Conservation (phyloP, 2,329 filamentous ascomycete genomes). For the Colletotrichum sp. region DNA sequence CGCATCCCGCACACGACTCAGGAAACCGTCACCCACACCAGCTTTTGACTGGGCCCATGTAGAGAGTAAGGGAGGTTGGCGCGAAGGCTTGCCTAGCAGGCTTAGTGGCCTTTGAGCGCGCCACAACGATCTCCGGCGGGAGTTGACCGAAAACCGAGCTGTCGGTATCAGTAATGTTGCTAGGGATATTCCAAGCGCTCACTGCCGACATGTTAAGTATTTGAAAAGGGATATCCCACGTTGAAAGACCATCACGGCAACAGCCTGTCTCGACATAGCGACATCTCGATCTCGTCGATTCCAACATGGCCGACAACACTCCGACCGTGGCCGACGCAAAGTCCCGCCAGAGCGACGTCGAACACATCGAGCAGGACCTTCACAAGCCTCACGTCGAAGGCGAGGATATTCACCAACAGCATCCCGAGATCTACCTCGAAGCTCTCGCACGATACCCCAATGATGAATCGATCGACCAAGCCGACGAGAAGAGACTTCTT, state of each 20-base stretch:
- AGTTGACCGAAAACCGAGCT: not conserved
- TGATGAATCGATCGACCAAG: conserved; percentile 40
- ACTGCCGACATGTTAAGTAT: not conserved
- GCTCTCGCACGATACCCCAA: conserved; percentile 40
- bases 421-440: conserved; percentile 36
- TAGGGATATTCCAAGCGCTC: not conserved
- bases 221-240: not conserved
- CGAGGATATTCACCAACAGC: conserved; percentile 24
- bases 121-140: not conserved
- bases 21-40: not conserved
- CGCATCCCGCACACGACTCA: not conserved
- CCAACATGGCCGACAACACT: not conserved
- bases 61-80: not conserved
- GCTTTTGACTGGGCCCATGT: not conserved
- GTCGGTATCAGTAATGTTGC: not conserved
- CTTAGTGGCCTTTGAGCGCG: not conserved
- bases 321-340: not conserved
- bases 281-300: not conserved
- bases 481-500: conserved; percentile 34
- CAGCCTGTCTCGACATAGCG: not conserved
- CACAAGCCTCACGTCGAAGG: conserved; percentile 2
- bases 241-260: not conserved
- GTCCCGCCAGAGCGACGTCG: conserved; percentile 12
- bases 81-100: not conserved
- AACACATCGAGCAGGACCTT: conserved; percentile 24